These are phyloP conservation scores for Globomyces sp. DNA, from an alignment of 371 early-diverging fungal species.

Conservation along the genomic window DNA sequence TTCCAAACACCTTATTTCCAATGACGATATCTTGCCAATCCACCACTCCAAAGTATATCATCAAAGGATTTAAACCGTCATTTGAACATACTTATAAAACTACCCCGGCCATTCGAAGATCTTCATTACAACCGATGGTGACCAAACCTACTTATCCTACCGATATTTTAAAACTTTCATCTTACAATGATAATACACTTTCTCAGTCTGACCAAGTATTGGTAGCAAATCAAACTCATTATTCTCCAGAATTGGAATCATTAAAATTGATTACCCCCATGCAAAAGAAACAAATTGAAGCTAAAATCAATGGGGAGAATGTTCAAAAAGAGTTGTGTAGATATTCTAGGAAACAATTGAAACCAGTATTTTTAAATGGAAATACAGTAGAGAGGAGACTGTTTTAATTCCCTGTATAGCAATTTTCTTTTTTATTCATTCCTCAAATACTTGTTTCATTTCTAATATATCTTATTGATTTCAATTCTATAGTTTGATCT, in stretches of 20 bases:
- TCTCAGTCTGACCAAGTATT: background rate
- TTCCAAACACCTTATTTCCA: background rate
- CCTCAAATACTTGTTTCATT: no score
- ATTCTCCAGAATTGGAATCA: background rate
- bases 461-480: no score
- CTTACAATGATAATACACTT: background rate
- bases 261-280: slow-evolving; percentile 1
- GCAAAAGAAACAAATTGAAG: slow-evolving; percentile 12
- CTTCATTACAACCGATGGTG: background rate
- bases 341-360: background rate
- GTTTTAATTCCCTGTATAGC: no score
- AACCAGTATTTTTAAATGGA: no score
- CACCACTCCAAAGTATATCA: background rate
- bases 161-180: background rate
- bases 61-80: slow-evolving; percentile 10
- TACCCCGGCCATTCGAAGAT: background rate
- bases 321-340: slow-evolving; percentile 9
- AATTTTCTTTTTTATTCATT: no score
- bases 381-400: no score
- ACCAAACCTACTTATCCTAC: background rate
- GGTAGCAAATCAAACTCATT: slow-evolving; percentile 1
- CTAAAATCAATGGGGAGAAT: slow-evolving; percentile 8
- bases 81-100: slow-evolving; percentile 12
- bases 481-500: no score
- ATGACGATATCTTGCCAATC: background rate